Conservation (phyloP, 2,329 filamentous ascomycete species). For the Pseudocercospora fijiensis region DNA sequence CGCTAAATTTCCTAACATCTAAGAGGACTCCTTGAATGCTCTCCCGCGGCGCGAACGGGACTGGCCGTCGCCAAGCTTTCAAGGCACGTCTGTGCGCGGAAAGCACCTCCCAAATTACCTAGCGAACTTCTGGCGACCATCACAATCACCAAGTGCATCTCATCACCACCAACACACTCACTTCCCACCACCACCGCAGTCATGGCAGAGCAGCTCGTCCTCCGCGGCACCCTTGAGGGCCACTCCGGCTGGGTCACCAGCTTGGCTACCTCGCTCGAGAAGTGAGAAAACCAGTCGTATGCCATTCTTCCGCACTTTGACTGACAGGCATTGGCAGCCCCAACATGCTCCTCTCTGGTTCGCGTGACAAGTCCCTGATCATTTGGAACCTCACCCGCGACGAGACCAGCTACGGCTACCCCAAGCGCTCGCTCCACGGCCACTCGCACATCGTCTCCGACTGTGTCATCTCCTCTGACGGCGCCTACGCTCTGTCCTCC, state of each 20-base stretch:
- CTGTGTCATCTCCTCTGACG: slow-evolving; percentile 99
- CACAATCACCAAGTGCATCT: not conserved
- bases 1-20: no score
- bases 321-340: slow-evolving; percentile 58
- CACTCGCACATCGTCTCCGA: slow-evolving; percentile 99
- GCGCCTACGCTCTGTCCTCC: slow-evolving; percentile 96
- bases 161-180: not conserved
- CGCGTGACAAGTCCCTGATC: slow-evolving; percentile 98
- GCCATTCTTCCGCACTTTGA: slow-evolving; percentile 18
- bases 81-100: not conserved
- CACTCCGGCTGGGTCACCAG: slow-evolving; percentile 99
- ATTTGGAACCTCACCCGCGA: slow-evolving; percentile 99
- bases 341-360: slow-evolving; percentile 98
- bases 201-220: slow-evolving; percentile 46
- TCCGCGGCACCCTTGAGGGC: slow-evolving; percentile 60
- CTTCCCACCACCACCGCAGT: slow-evolving; percentile 17
- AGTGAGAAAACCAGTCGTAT: slow-evolving; percentile 53
- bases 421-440: slow-evolving; percentile 96
- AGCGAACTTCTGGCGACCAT: not conserved
- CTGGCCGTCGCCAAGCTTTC: not conserved
- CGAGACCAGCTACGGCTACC: slow-evolving; percentile 96
- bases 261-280: slow-evolving; percentile 98
- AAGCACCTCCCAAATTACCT: not conserved
- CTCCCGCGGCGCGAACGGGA: not conserved
- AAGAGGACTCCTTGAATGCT: no score